A percentile compares a stretch with the other conserved stretches of the same genome.
phyloP scores from a whole-genome alignment of 306 rosid genomes.

The Clitoria ternatea region DNA sequence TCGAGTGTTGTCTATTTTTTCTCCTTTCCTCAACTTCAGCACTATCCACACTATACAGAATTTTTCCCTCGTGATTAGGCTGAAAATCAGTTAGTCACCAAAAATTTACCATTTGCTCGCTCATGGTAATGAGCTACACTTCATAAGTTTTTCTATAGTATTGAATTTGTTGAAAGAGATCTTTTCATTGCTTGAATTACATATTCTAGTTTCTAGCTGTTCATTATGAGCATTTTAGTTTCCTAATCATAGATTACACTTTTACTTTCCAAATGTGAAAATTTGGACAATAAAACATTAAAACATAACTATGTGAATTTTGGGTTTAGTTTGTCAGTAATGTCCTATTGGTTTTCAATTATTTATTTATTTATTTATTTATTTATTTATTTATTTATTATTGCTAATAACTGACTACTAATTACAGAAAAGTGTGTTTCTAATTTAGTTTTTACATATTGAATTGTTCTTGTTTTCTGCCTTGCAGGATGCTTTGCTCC shows the following conservation, averaged over 20 bases:
- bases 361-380: too few relatives aligned
- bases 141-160: background rate
- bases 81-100: background rate
- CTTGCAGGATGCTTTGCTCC: conserved; percentile 82
- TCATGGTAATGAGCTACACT: background rate
- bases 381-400: background rate
- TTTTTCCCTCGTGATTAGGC: background rate
- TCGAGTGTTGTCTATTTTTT: background rate
- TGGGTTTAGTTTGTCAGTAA: conserved; percentile 6
- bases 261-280: background rate
- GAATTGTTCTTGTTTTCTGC: conserved; percentile 15
- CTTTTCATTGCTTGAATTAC: background rate
- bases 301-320: background rate
- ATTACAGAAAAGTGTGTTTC: conserved; percentile 5
- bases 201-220: background rate
- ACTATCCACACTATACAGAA: background rate
- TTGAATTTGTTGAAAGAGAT: conserved; percentile 1
- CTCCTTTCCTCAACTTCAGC: background rate
- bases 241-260: background rate
- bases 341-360: too few relatives aligned
- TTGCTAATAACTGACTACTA: background rate
- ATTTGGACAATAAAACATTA: background rate
- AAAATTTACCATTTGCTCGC: background rate
- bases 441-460: background rate
- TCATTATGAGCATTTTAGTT: background rate